Base-by-base conservation (phyloP, 108 stramenopile species). In the Poteriospumella lacustris region DNA sequence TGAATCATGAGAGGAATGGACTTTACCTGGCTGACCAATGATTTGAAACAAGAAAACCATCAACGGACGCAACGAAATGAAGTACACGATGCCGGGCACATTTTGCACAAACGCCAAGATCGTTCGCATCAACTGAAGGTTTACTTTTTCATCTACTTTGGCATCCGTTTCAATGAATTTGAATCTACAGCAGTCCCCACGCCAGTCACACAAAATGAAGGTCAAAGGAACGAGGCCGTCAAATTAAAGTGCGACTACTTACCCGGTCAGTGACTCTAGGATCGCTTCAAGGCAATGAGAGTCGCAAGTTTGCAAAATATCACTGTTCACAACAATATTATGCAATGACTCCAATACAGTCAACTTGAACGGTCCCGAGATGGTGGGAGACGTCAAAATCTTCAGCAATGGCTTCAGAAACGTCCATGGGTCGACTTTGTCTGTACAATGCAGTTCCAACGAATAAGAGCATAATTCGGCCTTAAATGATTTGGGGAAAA, bases 131-230 rank as follows among this genome's bases (percentile, higher is more conserved):
- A 73, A 19, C 3, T 73, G 43, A 9, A 73, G 41, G 9, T 73
- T 24, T 9, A 73, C 70, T 24, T 33, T 5, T 31, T 73, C 9
- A 38, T 73, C 70, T 42, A n/a, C 70, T 29, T 26, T 5, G 9
- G 42, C 70, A 3, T 73, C 70, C 24, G 70, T 73, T 19, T 42
- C 31, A 42, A 73, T 33, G 31, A 73, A 73, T 73, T 56, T 44
- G 47, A n/a, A 73, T 5, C 70, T 73, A 73, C 38, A 34, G 31
- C 36, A 34, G 5, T 29, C 3, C 26, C 28, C 15, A 73, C 3
- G 26, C 12, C 5, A 5, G 3, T 64, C 12, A 28, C 26, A 33
- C 36, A 73, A 42, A 12, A 68, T 68, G 36, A 36, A 68, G 24
- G 24, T 56, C 24, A 24, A 56, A 24, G 24, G 60, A 19, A 64